Evolutionary conservation across 139 green algal genomes (phyloP).

Genomic region (Zygnema cylindricum): DNA sequence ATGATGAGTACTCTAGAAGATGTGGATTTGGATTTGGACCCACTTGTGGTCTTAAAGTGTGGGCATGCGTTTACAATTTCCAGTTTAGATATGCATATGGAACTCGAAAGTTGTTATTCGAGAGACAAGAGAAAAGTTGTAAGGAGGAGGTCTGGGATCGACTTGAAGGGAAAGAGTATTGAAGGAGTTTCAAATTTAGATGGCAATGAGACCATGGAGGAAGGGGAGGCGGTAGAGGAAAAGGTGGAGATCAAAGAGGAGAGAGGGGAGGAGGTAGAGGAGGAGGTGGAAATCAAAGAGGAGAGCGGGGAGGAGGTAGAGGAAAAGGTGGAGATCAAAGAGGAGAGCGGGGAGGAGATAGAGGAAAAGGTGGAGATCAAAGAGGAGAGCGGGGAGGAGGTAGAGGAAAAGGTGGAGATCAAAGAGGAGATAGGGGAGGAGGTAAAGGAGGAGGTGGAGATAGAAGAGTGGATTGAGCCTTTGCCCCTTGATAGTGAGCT

Average conservation of each 20-base stretch:
- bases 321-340: neutral
- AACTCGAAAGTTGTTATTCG: conserved; percentile 22
- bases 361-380: neutral
- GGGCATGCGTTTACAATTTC: conserved; percentile 65
- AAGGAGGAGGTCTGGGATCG: neutral
- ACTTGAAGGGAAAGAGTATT: neutral
- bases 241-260: neutral
- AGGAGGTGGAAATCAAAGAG: neutral
- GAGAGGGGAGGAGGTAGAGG: neutral
- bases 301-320: neutral
- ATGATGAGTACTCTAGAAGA: conserved; percentile 62
- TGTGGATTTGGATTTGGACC: conserved; percentile 65
- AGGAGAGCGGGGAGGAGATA: neutral
- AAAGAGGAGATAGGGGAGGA: neutral
- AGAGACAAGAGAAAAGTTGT: neutral
- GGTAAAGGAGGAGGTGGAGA: neutral
- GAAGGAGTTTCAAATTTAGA: neutral
- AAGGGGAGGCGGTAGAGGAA: neutral
- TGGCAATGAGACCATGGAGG: neutral
- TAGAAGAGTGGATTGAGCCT: neutral
- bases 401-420: neutral
- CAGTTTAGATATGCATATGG: conserved; percentile 49
- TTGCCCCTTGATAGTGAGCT: conserved; percentile 5
- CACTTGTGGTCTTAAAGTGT: conserved; percentile 71
- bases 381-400: neutral